These are phyloP conservation scores for Mucor plumbeus DNA, from an alignment of 371 early-diverging fungal species.

Conservation along the genomic window DNA sequence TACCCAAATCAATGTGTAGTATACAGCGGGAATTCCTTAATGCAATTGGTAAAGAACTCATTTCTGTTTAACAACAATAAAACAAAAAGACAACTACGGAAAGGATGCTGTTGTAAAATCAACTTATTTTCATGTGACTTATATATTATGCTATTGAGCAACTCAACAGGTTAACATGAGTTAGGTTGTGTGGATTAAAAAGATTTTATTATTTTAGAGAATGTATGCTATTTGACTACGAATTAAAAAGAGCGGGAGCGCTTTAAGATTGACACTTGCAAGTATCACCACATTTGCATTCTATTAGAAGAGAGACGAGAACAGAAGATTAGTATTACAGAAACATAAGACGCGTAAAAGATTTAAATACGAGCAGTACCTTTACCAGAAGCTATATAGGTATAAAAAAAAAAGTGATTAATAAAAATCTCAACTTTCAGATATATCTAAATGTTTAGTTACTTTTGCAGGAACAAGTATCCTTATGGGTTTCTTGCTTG, in stretches of 20 bases:
- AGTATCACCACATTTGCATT: slow-evolving; percentile 11
- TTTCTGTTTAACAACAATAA: neutral
- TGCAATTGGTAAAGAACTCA: slow-evolving; percentile 45
- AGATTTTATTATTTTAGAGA: neutral
- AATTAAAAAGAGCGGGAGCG: neutral
- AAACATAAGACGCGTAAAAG: slow-evolving; percentile 9
- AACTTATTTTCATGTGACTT: neutral
- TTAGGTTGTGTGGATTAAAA: too few relatives aligned
- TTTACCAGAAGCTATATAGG: slow-evolving; percentile 4
- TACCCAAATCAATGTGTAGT: slow-evolving; percentile 67
- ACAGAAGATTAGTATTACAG: neutral
- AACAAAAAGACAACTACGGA: neutral
- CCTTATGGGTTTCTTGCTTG: slow-evolving; percentile 13
- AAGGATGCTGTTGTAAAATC: neutral
- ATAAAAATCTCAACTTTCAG: neutral
- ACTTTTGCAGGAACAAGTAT: slow-evolving; percentile 29
- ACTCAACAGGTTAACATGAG: too few relatives aligned
- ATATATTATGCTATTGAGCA: too few relatives aligned
- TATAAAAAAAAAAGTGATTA: neutral
- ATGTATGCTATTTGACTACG: slow-evolving; percentile 1
- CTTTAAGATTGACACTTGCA: slow-evolving; percentile 13
- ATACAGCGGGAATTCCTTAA: slow-evolving; percentile 63
- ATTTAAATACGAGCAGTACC: slow-evolving; percentile 19
- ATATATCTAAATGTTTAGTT: neutral
- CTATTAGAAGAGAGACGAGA: neutral